Percentiles rank a stretch among this genome's conserved stretches.
These are phyloP conservation scores for Fusarium anthophilum DNA, from an alignment of 2,329 filamentous ascomycete genomes.

Conservation along the genomic window DNA sequence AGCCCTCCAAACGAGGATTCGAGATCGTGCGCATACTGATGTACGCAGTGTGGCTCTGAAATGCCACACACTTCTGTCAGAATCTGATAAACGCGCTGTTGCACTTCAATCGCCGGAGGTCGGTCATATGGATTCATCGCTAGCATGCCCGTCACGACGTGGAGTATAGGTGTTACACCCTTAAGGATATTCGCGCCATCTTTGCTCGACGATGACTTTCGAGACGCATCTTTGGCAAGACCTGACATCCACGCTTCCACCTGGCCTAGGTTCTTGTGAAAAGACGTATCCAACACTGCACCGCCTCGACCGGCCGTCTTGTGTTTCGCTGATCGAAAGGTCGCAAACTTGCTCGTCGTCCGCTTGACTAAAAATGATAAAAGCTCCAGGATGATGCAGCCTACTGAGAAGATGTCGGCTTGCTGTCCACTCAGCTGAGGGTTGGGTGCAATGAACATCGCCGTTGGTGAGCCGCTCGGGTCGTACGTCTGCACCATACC, in stretches of 20 bases:
- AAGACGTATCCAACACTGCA: constrained; percentile 73
- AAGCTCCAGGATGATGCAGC: constrained; percentile 77
- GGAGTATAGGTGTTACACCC: constrained; percentile 62
- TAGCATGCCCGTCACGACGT: constrained; percentile 65
- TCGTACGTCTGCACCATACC: constrained; percentile 49
- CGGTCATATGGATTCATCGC: constrained; percentile 60
- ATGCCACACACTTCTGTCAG: constrained; percentile 59
- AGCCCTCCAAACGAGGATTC: constrained; percentile 39
- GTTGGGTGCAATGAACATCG: constrained; percentile 51
- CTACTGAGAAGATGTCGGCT: constrained; percentile 78
- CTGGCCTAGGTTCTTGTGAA: constrained; percentile 75
- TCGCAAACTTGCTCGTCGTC: constrained; percentile 70
- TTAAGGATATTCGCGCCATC: constrained; percentile 58
- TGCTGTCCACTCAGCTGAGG: constrained; percentile 63
- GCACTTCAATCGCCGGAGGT: constrained; percentile 62
- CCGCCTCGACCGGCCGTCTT: constrained; percentile 67
- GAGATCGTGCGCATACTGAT: constrained; percentile 54
- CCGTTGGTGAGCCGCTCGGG: constrained; percentile 38
- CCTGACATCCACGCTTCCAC: constrained; percentile 73
- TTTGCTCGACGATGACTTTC: constrained; percentile 51
- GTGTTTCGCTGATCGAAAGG: constrained; percentile 73
- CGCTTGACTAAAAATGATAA: constrained; percentile 75
- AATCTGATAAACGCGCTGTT: constrained; percentile 62
- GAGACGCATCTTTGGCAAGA: constrained; percentile 67
- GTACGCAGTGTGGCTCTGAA: constrained; percentile 63